Base-by-base conservation (phyloP, 352 stramenopile genomes). In the Phytopythium sindhum region DNA sequence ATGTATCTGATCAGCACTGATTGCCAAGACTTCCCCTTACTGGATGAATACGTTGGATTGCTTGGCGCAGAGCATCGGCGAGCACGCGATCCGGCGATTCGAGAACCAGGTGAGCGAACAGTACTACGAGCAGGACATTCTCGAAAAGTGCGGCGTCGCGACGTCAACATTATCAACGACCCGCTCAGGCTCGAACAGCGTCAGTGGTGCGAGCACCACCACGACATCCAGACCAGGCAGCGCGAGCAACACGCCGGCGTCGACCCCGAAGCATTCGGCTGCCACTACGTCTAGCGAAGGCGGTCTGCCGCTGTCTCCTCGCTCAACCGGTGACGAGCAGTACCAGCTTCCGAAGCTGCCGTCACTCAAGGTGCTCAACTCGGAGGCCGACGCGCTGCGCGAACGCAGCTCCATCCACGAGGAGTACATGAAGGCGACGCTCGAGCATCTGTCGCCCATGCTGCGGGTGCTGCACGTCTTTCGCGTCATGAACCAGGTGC, bases 31-130 rank as follows among this genome's bases (percentile, higher is more conserved):
- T 59, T 54, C 12, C 44, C 7, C 45, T 45, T 24, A 41, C 37
- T 53, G 19, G 2, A 31, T 57, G 41, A 5, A 33, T 67, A 35
- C 24, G 21, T 17, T 4, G 10, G 33, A 10, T 10, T 39, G 33
- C 2, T 10, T 39, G 33, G 7, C 10, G 2, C 44, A 93, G 84
- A 64, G 66, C 4, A 79, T 93, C 53, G 84, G 84, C 2, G 80
- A 90, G 28, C 73, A 75, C 15, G 84, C 84, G 15, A 88, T 90
- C 63, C 75, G 84, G 65, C 77, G 80, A 19, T 78, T 88, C 54
- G 84, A 93, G 67, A 90, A 89, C 64, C 82, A 90, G 74, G 72
- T 91, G 52, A 83, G 78, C 51, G 80, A 89, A 58, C 78, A 91
- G 24, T 84, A 89, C 42, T 89, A 88, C 53, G 82, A 91, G 57